A percentile compares a stretch with the other conserved stretches of the same genome.
phyloP scores from a whole-genome alignment of 305 asterid species.

The Solanum chacoense region DNA sequence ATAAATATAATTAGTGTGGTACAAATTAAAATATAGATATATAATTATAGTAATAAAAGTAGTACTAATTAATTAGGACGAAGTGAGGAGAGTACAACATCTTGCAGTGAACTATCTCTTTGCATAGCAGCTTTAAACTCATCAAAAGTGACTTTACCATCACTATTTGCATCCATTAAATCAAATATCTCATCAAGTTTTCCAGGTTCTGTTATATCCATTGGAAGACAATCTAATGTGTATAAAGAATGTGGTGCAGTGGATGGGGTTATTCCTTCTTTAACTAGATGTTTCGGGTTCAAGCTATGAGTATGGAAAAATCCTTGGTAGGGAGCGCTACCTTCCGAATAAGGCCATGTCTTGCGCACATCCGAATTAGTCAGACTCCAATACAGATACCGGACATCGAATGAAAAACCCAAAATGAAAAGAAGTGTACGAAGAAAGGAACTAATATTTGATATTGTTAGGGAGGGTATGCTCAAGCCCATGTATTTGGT shows the following conservation, averaged over 20 bases:
- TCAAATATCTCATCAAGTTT: constrained; percentile 79
- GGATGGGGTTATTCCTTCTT: too few species aligned
- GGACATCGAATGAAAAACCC: background rate
- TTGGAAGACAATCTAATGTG: constrained; percentile 28
- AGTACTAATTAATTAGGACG: constrained; percentile 43
- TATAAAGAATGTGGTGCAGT: background rate
- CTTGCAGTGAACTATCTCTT: constrained; percentile 80
- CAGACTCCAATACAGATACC: rapidly evolving
- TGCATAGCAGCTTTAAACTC: constrained; percentile 82
- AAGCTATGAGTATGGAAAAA: too few species aligned
- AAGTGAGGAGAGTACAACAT: constrained; percentile 69
- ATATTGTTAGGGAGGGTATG: background rate
- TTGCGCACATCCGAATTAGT: too few species aligned
- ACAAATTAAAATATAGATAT: background rate
- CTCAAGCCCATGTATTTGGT: background rate
- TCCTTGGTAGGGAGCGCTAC: too few species aligned
- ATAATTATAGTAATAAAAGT: background rate
- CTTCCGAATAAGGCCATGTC: too few species aligned
- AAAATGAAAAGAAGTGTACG: background rate
- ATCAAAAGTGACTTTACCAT: constrained; percentile 70
- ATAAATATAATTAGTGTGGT: background rate
- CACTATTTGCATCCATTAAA: constrained; percentile 72
- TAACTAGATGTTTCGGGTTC: too few species aligned
- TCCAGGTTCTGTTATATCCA: constrained; percentile 70
- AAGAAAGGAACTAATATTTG: background rate